Percentiles rank a stretch among this genome's conserved stretches.
Conservation (phyloP, 1,139 yeast genomes). For the Kurtzmaniella quercitrusa region DNA sequence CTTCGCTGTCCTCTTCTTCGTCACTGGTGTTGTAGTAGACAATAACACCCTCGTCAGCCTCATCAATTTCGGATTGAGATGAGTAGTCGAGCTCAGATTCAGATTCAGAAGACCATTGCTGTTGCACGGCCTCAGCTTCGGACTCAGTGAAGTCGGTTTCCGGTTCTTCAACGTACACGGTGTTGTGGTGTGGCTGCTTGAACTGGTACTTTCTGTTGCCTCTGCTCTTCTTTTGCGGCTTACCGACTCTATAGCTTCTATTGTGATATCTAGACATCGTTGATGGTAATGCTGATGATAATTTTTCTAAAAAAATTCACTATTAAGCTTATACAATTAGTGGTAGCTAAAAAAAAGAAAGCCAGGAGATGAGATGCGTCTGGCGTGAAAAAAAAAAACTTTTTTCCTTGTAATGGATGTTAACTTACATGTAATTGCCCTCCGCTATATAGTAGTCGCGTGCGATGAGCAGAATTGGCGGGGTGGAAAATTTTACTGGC, state of each 20-base stretch:
- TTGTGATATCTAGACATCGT: conserved; percentile 12
- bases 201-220: conserved; percentile 28
- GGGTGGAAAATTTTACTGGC: background rate
- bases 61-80: conserved; percentile 11
- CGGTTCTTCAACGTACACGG: conserved; percentile 41
- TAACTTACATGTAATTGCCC: background rate
- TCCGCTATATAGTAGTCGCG: background rate
- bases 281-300: background rate
- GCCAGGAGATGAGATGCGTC: conserved; percentile 2
- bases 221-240: conserved; percentile 16
- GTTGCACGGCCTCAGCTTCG: conserved; percentile 11
- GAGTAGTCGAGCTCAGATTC: conserved; percentile 19
- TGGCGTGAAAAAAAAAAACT: background rate
- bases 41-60: conserved; percentile 8
- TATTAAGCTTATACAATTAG: background rate
- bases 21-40: conserved; percentile 6
- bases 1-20: conserved; percentile 1
- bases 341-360: conserved; percentile 9
- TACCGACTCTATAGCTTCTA: conserved; percentile 14
- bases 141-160: conserved; percentile 23
- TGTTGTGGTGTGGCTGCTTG: conserved; percentile 28
- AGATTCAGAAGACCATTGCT: conserved; percentile 12
- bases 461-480: background rate
- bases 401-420: background rate
- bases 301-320: background rate